Percentiles rank a stretch among this genome's conserved stretches.
phyloP scores from a whole-genome alignment of 495 filamentous ascomycete species.

The Penicillium angulare region DNA sequence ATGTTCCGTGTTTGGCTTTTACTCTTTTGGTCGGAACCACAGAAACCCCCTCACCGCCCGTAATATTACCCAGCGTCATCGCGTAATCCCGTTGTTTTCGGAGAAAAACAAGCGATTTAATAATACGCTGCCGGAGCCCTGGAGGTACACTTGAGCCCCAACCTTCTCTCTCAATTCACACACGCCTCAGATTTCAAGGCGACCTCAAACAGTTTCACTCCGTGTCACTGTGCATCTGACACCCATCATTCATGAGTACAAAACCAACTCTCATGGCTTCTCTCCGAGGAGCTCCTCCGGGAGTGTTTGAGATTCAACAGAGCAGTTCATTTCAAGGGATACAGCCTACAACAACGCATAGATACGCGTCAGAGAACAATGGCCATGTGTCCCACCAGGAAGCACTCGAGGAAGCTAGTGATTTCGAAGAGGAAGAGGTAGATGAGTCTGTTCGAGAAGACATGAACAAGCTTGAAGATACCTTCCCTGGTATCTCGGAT shows the following conservation, averaged over 20 bases:
- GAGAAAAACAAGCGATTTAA: conserved; percentile 17
- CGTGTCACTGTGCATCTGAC: background rate
- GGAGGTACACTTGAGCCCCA: background rate
- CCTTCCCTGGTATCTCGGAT: conserved; percentile 78
- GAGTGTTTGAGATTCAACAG: conserved; percentile 25
- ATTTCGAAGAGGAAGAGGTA: conserved; percentile 52
- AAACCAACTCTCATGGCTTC: conserved; percentile 37
- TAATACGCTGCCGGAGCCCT: background rate
- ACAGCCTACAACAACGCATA: conserved; percentile 4
- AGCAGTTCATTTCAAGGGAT: conserved; percentile 14
- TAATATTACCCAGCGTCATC: conserved; percentile 11
- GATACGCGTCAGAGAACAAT: conserved; percentile 30
- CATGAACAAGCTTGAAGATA: conserved; percentile 78
- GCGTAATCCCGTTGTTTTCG: conserved; percentile 10
- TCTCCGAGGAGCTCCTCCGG: conserved; percentile 22
- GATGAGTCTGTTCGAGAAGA: conserved; percentile 76
- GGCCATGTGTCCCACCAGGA: conserved; percentile 31
- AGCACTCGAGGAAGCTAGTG: conserved; percentile 7
- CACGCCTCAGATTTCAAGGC: background rate
- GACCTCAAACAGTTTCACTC: background rate
- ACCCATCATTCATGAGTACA: background rate
- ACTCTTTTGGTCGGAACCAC: conserved; percentile 11
- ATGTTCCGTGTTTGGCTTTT: conserved; percentile 32
- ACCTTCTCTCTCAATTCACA: background rate
- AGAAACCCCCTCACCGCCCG: conserved; percentile 11